These are phyloP conservation scores for Solanum ahanhuiri DNA, from an alignment of 257 asterid species.

Conservation along the genomic window DNA sequence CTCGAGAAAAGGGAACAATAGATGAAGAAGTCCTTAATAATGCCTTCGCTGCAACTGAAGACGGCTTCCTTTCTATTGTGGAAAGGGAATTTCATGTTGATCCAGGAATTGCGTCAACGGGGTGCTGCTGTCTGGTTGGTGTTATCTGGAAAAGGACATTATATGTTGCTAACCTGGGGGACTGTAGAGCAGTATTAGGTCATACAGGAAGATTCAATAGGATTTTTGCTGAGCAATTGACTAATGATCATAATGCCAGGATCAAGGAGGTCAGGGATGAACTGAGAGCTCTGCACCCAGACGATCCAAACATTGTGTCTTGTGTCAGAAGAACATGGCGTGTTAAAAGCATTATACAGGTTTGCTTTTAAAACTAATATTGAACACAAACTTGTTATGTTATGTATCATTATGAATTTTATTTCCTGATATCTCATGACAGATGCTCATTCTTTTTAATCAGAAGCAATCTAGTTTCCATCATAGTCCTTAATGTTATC, in stretches of 20 bases:
- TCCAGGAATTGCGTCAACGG: constrained; percentile 45
- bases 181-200: constrained; percentile 84
- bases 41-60: constrained; percentile 59
- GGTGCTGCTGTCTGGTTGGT: constrained; percentile 81
- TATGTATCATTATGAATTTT: neutral
- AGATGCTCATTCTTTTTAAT: neutral
- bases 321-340: constrained; percentile 62
- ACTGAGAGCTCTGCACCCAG: constrained; percentile 48
- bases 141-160: constrained; percentile 55
- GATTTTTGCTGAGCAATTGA: constrained; percentile 63
- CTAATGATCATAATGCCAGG: constrained; percentile 60
- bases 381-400: neutral
- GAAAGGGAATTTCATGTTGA: constrained; percentile 26
- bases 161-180: constrained; percentile 67
- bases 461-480: no score
- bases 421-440: neutral
- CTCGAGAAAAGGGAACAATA: constrained; percentile 45
- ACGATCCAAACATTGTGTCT: constrained; percentile 47
- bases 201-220: constrained; percentile 26
- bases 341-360: constrained; percentile 90
- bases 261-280: constrained; percentile 64
- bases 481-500: no score
- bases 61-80: constrained; percentile 44
- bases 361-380: constrained; percentile 1
- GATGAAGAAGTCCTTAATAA: constrained; percentile 39